A percentile compares a stretch with the other conserved stretches of the same genome.
Evolutionary conservation across 768 basidiomycete species (phyloP).

Genomic region (Bullera alba): DNA sequence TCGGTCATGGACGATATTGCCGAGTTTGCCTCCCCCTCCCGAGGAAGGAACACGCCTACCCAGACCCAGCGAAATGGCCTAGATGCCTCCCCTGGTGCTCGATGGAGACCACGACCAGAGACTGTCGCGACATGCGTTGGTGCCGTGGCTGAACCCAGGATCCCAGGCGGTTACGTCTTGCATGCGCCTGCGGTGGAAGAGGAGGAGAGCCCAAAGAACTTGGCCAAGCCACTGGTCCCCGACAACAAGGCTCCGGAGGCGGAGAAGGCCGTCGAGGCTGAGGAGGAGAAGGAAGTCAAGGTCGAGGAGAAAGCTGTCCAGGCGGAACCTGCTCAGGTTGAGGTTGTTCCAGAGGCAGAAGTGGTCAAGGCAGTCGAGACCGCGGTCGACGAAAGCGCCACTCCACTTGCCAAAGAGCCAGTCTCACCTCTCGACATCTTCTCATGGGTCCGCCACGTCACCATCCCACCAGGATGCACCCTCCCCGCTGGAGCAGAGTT

Average conservation of each 20-base stretch:
- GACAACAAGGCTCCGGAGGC: constrained; percentile 10
- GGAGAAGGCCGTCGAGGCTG: not conserved
- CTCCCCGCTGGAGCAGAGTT: constrained; percentile 43
- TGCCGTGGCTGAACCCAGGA: not conserved
- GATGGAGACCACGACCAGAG: not conserved
- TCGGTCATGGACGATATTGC: constrained; percentile 6
- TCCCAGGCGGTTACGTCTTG: constrained; percentile 16
- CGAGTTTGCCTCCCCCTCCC: not conserved
- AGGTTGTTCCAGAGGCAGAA: not conserved
- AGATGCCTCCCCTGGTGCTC: constrained; percentile 1
- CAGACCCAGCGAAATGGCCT: not conserved
- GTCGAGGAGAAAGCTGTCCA: not conserved
- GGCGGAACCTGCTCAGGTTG: not conserved
- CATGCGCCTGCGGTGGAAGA: constrained; percentile 8
- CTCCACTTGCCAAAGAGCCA: not conserved
- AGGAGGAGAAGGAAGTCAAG: not conserved
- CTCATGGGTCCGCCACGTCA: constrained; percentile 38
- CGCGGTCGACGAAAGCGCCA: constrained; percentile 1
- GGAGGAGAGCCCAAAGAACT: constrained; percentile 2
- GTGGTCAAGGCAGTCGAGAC: not conserved
- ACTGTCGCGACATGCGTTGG: not conserved
- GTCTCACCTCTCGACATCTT: constrained; percentile 33
- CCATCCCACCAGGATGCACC: constrained; percentile 38
- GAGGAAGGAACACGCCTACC: not conserved
- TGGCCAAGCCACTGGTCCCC: constrained; percentile 13